Conservation (phyloP, 1,284 basidiomycete genomes). For the Pascua sp. region DNA sequence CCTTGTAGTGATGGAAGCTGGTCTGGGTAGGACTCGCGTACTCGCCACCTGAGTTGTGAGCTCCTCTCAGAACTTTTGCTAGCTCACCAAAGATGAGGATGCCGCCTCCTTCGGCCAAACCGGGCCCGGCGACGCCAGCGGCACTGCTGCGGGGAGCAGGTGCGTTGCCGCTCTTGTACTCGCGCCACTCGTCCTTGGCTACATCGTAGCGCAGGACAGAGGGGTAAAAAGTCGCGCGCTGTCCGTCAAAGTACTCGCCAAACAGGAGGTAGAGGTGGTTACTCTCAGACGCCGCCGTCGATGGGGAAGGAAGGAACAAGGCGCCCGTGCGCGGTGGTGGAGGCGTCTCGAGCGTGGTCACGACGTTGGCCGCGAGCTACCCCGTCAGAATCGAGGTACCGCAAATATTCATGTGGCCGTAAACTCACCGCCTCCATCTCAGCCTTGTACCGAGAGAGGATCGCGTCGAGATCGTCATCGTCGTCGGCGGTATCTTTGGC, state of each 20-base stretch:
- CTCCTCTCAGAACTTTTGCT: not conserved
- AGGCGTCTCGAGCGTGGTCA: constrained; percentile 49
- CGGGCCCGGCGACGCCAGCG: constrained; percentile 66
- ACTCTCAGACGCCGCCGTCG: constrained; percentile 54
- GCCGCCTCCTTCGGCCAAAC: constrained; percentile 66
- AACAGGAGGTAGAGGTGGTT: constrained; percentile 72
- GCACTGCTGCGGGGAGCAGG: constrained; percentile 82
- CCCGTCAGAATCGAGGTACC: constrained; percentile 57
- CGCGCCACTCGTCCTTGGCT: constrained; percentile 73
- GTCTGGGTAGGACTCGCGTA: constrained; percentile 82
- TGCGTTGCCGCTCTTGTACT: constrained; percentile 73
- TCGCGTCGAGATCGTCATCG: constrained; percentile 72
- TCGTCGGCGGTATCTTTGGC: constrained; percentile 59
- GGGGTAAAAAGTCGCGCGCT: constrained; percentile 55
- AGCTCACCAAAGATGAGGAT: constrained; percentile 72
- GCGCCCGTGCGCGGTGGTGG: constrained; percentile 77
- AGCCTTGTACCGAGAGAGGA: constrained; percentile 58
- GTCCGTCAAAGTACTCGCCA: constrained; percentile 78
- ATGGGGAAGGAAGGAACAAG: constrained; percentile 66
- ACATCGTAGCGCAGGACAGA: constrained; percentile 21
- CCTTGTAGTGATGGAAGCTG: constrained; percentile 85
- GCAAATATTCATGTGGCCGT: constrained; percentile 67
- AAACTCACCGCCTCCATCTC: constrained; percentile 32
- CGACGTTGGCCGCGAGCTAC: constrained; percentile 68
- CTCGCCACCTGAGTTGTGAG: constrained; percentile 61